Base-by-base conservation (phyloP, 305 asterid genomes). In the Ilex paraguariensis region DNA sequence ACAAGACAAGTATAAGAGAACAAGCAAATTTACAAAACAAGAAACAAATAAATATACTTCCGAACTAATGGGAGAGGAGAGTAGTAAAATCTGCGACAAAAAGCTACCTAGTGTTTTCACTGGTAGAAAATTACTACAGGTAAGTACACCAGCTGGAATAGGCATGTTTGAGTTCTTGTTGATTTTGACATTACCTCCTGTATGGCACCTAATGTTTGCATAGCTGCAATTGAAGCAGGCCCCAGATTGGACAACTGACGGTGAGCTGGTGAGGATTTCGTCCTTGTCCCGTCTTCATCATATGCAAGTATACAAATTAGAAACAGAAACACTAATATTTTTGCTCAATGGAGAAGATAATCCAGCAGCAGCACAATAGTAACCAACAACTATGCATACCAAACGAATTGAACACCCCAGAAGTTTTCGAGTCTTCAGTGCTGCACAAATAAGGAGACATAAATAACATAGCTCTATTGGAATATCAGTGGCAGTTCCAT, bases 191-290 rank as follows among this genome's bases (percentile, higher is more conserved):
- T 81, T 90, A 90, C 97, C 84, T 73, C 80, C 66, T 79, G 79
- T 58, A 75, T 62, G 63, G 86, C 83, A 62, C 84, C 79, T 64
- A 81, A 78, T 56, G 90, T 78, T 62, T 82, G 84, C 79, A 84
- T 81, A 61, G 93, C 89, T 33, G 72, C 78, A 70, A 80, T 75
- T 66, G 97, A 77, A 60, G 91, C 84, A 57, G 81, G 79, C 39
- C 77, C 73, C 31, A 70, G 56, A 46, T 59, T 71, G 15, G 71
- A 69, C 32, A 69, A 53, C n/a, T 67, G 69, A 49, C 75, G 62
- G 54, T 56, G 71, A 72, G 74, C 55, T 49, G 82, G 74, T 56
- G 82, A 69, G 52, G 85, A 75, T 73, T 82, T 87, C 74, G 72
- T 65, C 66, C 78, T 69, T 28, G 53, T 59, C 62, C 72, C 78